Conservation (phyloP, 208 protist species). For the Trichomonas gallinae region DNA sequence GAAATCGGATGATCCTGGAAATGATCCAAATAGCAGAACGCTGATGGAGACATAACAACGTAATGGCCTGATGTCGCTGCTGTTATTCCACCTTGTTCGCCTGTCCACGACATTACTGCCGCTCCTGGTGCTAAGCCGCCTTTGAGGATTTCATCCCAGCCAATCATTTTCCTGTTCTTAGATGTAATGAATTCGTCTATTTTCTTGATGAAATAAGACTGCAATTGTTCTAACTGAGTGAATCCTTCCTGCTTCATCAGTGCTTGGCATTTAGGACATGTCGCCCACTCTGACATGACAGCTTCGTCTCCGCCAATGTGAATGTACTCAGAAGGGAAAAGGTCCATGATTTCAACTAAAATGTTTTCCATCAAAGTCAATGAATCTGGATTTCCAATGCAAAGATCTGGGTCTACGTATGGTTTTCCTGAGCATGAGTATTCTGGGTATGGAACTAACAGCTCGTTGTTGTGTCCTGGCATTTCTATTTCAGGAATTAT, state of each 20-base stretch:
- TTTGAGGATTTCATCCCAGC: conserved; percentile 12
- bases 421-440: background rate
- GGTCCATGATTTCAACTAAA: background rate
- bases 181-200: background rate
- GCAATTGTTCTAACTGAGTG: background rate
- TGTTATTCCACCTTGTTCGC: background rate
- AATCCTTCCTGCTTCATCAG: background rate
- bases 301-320: background rate
- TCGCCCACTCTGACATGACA: background rate
- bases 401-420: background rate
- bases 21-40: background rate
- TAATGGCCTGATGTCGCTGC: background rate
- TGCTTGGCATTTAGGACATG: background rate
- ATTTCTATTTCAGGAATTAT: conserved; percentile 6
- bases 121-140: background rate
- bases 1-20: background rate
- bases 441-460: background rate
- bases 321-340: background rate
- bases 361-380: background rate
- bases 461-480: background rate
- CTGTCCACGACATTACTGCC: background rate
- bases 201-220: background rate
- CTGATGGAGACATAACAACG: background rate
- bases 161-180: background rate
- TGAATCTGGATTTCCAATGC: background rate